Base-by-base conservation (phyloP, 306 rosid genomes). In the Rosa lucieae region DNA sequence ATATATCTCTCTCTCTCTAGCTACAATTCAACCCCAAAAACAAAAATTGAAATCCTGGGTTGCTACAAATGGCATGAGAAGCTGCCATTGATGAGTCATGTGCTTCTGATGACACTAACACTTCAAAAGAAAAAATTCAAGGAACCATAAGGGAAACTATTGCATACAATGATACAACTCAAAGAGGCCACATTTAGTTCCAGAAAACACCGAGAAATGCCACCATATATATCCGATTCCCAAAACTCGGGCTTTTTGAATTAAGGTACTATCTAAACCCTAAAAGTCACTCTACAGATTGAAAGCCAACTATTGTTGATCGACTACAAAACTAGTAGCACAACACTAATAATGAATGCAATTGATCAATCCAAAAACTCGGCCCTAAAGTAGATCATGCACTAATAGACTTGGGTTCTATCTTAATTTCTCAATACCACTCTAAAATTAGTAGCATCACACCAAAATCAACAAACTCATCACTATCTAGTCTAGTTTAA, bases 371-470 rank as follows among this genome's bases (percentile, higher is more conserved):
- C 37, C 37, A 32, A 32, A 32, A 32, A 32, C 37, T 32, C 3
- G 37, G 37, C 37, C 37, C 29, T 56, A n/a, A n/a, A 20, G 4
- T 20, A 20, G 11, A 17, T 53, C 21, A 55, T 55, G 20, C 63
- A 21, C 29, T 20, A 20, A 56, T 56, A 26, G 1, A 56, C 29
- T n/a, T 8, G 29, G 29, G 63, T 56, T 20, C 63, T 9, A 56
- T 56, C 55, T 11, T 5, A 51, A 51, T 51, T 2, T 3, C 55
- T 2, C 55, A 32, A 32, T 32, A 32, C 37, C 37, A 32, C 61
- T 55, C 26, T 58, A n/a, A 58, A 58, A n/a, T 20, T 11, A 1
- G 42, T 12, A 56, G 67, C 75, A 93, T 88, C 80, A 92, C 97
- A 76, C 26, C 23, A 40, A 32, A 72, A 49, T 49, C 76, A 32